Evolutionary conservation across 2,329 filamentous ascomycete species (phyloP), one percentile per base, ranked within the genome.

Genomic region (Amphichorda felina): DNA sequence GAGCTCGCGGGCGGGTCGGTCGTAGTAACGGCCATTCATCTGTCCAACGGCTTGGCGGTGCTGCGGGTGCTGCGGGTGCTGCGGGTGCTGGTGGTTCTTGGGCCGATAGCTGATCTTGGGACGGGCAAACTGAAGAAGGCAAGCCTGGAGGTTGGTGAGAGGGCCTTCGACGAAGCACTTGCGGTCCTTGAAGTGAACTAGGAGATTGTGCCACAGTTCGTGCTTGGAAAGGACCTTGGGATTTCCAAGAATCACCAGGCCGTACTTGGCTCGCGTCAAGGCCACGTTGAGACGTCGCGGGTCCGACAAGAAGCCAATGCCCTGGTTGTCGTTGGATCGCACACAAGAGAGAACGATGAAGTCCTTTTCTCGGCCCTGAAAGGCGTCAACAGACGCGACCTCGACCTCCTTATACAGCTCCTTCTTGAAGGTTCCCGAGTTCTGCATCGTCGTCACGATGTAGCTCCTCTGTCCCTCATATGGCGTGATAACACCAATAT

Each of bases 371-470:
- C 91, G 82, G 35, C 91, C 91, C 56, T 98, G 91, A 72, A 98
- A 98, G 15, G 91, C 91, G 65, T 98, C 91, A 26, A 98, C 91
- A 0, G 89, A 96, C 4, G 91, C 91, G 28, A 98, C 91, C 57
- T 98, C 91, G 17, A 98, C 89, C 52, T 96, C 89, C 63, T 96
- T 96, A 69, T 98, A 98, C 49, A 82, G 77, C 55, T 98, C 91
- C 64, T 98, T 98, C 66, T 94, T 95, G 68, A 93, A 95, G 0
- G 85, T 93, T 35, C 91, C 91, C 10, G 83, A 91, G 43, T 89
- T 87, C 61, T 98, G 91, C 89, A 98, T 96, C n/a, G 89, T 95
- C 54, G 85, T 94, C 40, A 98, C 91, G 44, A 98, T 88, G 56
- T 94, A 98, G 61, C 88, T 95, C 51, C 91, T 82, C 62, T 98